Evolutionary conservation across 805 yeast species (phyloP), one percentile per base, ranked within the genome.

Genomic region (Tetrapisispora taiwanensis): DNA sequence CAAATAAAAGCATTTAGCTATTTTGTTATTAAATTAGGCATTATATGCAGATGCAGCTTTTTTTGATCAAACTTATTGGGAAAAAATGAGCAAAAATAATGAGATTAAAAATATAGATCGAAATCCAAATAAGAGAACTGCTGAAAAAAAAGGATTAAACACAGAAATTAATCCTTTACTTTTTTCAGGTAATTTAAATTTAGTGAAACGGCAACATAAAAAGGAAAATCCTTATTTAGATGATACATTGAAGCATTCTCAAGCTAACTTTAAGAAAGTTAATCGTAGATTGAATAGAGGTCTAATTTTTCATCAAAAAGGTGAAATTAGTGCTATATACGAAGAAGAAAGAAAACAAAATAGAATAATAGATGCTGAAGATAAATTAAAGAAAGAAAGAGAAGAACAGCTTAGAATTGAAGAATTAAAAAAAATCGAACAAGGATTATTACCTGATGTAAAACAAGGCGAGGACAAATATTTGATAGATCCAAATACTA

Each of bases 401-500:
- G 35, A 42, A 22, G 26, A 26, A 19, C 30, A 60, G 8, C 46
- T 49, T 27, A 61, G 51, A 0, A 60, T 74, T 7, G 72, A 72
- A 54, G 39, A 55, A 30, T 56, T 59, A 9, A 62, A 68, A 30
- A 78, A 60, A 8, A 63, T 69, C 31, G 78, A 78, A 0, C 53
- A 73, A 7, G 65, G 63, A n/a, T 58, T 56, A 35, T 47, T 58
- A 7, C 77, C 89, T 0, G 78, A 82, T 49, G 58, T 66, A 15
- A 52, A 56, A 1, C 46, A 71, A 0, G 81, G 80, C 4, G 95
- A 86, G 54, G 73, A 76, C 17, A 58, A 66, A 8, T 83, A 72
- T 54, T 30, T 47, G 7, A 60, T 65, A 42, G 37, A 39, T 6
- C 17, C 34, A 4, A 46, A 55, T 0, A 55, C 47, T 17, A 88